A percentile compares a stretch with the other conserved stretches of the same genome.
phyloP scores from a whole-genome alignment of 2,329 filamentous ascomycete genomes.

The Arthroderma uncinatum region DNA sequence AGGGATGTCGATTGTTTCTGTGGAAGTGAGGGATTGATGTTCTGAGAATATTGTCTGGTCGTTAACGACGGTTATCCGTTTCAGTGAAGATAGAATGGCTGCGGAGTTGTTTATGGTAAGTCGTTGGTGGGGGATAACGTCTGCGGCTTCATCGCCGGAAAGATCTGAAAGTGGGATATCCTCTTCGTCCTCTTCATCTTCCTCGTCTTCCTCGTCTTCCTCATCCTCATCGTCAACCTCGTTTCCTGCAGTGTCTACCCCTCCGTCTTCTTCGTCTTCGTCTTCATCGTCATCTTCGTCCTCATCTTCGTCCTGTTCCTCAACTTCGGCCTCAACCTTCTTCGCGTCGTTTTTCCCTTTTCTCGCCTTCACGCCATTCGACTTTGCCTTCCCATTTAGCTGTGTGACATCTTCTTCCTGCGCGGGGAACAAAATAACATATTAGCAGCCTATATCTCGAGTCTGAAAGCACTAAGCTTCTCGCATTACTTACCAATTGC shows the following conservation, averaged over 20 bases:
- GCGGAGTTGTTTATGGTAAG: conserved; percentile 95
- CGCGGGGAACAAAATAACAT: not conserved
- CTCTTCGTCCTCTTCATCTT: conserved; percentile 66
- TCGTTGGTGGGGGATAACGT: conserved; percentile 79
- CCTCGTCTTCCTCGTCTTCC: conserved; percentile 42
- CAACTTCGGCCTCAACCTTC: conserved; percentile 16
- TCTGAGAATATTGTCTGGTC: conserved; percentile 65
- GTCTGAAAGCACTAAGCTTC: not conserved
- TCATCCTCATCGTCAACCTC: conserved; percentile 26
- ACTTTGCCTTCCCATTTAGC: conserved; percentile 30
- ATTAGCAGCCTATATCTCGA: not conserved
- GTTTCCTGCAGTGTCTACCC: conserved; percentile 26
- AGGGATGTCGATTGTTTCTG: conserved; percentile 58
- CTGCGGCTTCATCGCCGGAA: conserved; percentile 69
- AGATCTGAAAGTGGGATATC: conserved; percentile 83
- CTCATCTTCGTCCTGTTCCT: too few species aligned
- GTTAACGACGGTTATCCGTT: conserved; percentile 48
- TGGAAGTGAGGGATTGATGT: conserved; percentile 65
- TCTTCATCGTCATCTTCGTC: conserved; percentile 32
- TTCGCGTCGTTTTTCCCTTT: conserved; percentile 13
- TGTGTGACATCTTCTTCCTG: conserved; percentile 14
- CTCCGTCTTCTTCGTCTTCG: conserved; percentile 22
- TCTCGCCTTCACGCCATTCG: not conserved
- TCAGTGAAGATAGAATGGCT: conserved; percentile 68
- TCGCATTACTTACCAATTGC: conserved; percentile 6